Conservation (phyloP, 768 basidiomycete genomes). For the Leccinellum albellum region DNA sequence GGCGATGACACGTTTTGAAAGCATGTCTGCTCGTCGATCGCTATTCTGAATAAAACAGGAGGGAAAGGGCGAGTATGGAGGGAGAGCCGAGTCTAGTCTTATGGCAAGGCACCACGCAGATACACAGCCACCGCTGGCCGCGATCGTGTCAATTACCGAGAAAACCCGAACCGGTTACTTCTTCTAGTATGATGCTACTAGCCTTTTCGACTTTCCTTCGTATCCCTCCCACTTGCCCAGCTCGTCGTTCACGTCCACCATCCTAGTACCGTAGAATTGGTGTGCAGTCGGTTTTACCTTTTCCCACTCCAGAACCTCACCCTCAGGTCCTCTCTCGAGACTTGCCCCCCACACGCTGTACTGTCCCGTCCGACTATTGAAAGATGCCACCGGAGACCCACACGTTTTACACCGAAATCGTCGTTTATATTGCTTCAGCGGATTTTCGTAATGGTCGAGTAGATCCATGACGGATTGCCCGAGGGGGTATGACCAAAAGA, state of each 20-base stretch:
- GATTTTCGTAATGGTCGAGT: conserved; percentile 47
- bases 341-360: conserved; percentile 60
- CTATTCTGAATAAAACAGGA: neutral
- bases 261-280: conserved; percentile 62
- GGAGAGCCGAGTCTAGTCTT: neutral
- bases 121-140: conserved; percentile 18
- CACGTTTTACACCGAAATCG: conserved; percentile 63
- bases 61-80: neutral
- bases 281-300: conserved; percentile 54
- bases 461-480: conserved; percentile 29
- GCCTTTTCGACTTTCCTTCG: conserved; percentile 41
- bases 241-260: conserved; percentile 53
- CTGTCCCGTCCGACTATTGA: conserved; percentile 44
- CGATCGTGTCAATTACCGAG: conserved; percentile 3
- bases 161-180: conserved; percentile 4
- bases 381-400: conserved; percentile 50
- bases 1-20: conserved; percentile 66
- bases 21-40: conserved; percentile 39
- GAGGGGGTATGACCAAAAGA: conserved; percentile 44
- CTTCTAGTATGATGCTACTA: conserved; percentile 8
- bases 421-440: conserved; percentile 53
- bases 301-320: conserved; percentile 51
- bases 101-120: neutral
- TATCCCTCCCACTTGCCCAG: conserved; percentile 70
- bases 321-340: conserved; percentile 50